phyloP scores from a whole-genome alignment of 441 rosid genomes.

The Pelargonium australe region DNA sequence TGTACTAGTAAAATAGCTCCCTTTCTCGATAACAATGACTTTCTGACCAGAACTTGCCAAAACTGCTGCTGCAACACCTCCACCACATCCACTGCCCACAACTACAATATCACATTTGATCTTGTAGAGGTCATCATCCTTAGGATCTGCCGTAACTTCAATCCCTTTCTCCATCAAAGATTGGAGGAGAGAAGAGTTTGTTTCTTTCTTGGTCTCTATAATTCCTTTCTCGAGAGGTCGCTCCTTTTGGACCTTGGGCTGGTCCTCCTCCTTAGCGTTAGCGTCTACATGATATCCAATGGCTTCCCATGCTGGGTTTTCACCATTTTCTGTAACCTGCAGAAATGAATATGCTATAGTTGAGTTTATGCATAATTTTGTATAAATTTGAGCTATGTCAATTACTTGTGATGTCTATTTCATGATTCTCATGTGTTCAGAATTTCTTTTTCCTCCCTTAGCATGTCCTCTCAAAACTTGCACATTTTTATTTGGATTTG shows the following conservation, averaged over 20 bases:
- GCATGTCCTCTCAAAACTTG: no score
- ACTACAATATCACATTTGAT: slow-evolving; percentile 71
- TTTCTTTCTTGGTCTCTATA: slow-evolving; percentile 48
- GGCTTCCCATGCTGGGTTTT: slow-evolving; percentile 26
- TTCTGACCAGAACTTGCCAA: slow-evolving; percentile 67
- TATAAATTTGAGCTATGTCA: no score
- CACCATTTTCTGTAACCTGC: slow-evolving; percentile 15
- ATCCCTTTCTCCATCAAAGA: slow-evolving; percentile 60
- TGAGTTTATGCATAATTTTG: no score
- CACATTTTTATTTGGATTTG: no score
- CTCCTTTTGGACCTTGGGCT: not conserved
- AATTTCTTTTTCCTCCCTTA: no score
- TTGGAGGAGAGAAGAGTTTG: slow-evolving; percentile 38
- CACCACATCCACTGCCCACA: slow-evolving; percentile 90
- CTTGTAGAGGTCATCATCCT: slow-evolving; percentile 22
- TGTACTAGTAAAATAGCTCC: slow-evolving; percentile 47
- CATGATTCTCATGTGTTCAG: no score
- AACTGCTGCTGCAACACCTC: slow-evolving; percentile 83
- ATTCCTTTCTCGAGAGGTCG: slow-evolving; percentile 47
- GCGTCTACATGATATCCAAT: slow-evolving; percentile 19
- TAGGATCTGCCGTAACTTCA: slow-evolving; percentile 25
- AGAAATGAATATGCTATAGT: not conserved
- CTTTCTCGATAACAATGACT: slow-evolving; percentile 81
- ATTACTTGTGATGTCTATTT: no score
- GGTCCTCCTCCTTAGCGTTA: not conserved